Base-by-base conservation (phyloP, 768 basidiomycete genomes). In the Tulasnella sp. region DNA sequence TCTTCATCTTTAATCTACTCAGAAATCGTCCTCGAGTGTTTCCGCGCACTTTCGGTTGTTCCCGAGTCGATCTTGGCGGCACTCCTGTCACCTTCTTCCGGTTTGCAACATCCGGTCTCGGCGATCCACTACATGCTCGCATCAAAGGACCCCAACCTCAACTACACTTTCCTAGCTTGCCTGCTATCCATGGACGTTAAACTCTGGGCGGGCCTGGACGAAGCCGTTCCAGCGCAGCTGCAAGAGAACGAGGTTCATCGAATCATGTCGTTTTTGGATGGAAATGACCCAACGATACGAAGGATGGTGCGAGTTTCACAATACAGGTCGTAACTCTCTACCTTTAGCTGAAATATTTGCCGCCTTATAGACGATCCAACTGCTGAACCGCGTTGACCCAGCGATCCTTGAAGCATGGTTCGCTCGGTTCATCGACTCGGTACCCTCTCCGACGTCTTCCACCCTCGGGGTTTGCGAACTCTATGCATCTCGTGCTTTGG, bases 241-340 rank as follows among this genome's bases (percentile, higher is more conserved):
- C 42, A 70, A 22, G 86, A 82, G 69, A 85, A 85, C 84, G 91
- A 93, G 68, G 91, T 94, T 42, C 88, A 88, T 67, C 81, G 82
- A 39, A 82, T 93, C 26, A 90, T 94, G 87, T 84, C 83, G 73
- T 79, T 90, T 17, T 80, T 94, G 34, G 84, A 88, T 73, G 87
- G 86, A 2, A 79, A 82, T 0, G 92, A 94, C 77, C 74, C 77
- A 9, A 76, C 83, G 35, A 85, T 91, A 44, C 83, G 90, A 71
- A 82, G 79, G 67, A 88, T 83, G 83, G 92, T 89, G 75, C 22
- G 52, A 71, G 82, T 71, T 26, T 40, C 32, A 40, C 29, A n/a
- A n/a, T n/a, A n/a, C n/a, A n/a, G n/a, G n/a, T 7, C 22, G 36
- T 6, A 5, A 7, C 22, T 47, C 11, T 44, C 42, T 26, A 22